Percentiles rank a stretch among this genome's conserved stretches.
Conservation (phyloP, 768 basidiomycete genomes). For the Auricularia sp. region DNA sequence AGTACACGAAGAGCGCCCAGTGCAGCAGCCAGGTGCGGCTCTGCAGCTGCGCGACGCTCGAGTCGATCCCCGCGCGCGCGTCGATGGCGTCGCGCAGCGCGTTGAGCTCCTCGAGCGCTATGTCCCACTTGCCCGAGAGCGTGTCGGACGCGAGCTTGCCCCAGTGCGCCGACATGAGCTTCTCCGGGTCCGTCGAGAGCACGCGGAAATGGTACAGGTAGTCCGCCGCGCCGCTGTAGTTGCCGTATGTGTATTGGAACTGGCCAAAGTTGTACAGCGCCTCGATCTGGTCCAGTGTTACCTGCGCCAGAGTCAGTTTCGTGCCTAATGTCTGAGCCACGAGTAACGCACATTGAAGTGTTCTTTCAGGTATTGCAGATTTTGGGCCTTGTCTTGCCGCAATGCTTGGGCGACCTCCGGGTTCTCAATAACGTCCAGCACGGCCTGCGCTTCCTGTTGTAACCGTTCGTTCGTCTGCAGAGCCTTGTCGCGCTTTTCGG, state of each 20-base stretch:
- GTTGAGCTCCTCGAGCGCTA: conserved; percentile 91
- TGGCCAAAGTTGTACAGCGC: conserved; percentile 96
- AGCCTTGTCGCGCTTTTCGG: conserved; percentile 68
- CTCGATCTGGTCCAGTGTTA: conserved; percentile 90
- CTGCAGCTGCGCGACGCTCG: conserved; percentile 74
- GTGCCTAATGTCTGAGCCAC: conserved; percentile 1
- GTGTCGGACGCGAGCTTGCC: conserved; percentile 97
- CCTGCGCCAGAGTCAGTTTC: conserved; percentile 34
- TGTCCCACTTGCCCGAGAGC: conserved; percentile 88
- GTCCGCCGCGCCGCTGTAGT: conserved; percentile 92
- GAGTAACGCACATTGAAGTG: conserved; percentile 63
- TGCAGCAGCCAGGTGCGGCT: conserved; percentile 94
- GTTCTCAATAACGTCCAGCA: conserved; percentile 92
- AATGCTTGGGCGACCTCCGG: conserved; percentile 91
- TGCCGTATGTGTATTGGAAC: conserved; percentile 97
- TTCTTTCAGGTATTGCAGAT: conserved; percentile 86
- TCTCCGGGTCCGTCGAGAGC: conserved; percentile 84
- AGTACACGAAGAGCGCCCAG: conserved; percentile 98
- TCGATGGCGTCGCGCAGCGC: conserved; percentile 90
- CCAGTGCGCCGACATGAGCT: conserved; percentile 96
- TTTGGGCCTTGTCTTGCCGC: conserved; percentile 95
- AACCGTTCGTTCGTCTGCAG: conserved; percentile 76
- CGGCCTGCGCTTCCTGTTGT: conserved; percentile 83
- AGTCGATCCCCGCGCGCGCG: conserved; percentile 49
- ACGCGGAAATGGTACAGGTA: conserved; percentile 99